Percentiles rank a stretch among this genome's conserved stretches.
These are phyloP conservation scores for Tuber indicum DNA, from an alignment of 495 filamentous ascomycete genomes.

Conservation along the genomic window DNA sequence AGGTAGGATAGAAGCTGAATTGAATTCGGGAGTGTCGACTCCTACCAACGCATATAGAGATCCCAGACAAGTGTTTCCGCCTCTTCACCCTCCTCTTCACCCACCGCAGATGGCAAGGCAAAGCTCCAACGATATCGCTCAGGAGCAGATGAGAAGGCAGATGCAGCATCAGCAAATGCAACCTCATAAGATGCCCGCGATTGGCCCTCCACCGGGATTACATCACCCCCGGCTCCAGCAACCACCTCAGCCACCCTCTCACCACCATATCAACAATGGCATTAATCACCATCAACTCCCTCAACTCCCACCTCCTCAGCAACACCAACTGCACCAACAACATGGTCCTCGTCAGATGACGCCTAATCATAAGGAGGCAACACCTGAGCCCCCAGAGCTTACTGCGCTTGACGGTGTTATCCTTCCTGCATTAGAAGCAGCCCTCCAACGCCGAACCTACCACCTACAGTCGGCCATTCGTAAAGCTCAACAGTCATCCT, in stretches of 20 bases:
- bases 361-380: conserved; percentile 20
- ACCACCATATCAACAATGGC: conserved; percentile 15
- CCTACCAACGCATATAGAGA: conserved; percentile 25
- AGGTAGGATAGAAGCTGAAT: conserved; percentile 30
- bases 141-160: conserved; percentile 39
- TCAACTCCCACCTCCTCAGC: conserved; percentile 17
- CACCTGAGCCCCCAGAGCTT: conserved; percentile 35
- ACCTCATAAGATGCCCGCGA: conserved; percentile 23
- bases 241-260: conserved; percentile 32
- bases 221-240: conserved; percentile 34
- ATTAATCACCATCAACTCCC: conserved; percentile 34
- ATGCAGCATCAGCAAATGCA: conserved; percentile 34
- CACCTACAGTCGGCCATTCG: conserved; percentile 52
- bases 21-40: conserved; percentile 28
- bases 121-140: conserved; percentile 35
- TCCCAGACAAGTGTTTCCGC: conserved; percentile 27
- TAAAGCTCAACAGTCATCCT: conserved; percentile 42
- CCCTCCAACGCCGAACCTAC: conserved; percentile 70
- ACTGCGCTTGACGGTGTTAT: conserved; percentile 72
- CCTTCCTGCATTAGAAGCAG: conserved; percentile 81
- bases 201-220: conserved; percentile 36
- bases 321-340: conserved; percentile 14
- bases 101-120: conserved; percentile 34
- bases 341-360: conserved; percentile 6
- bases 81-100: not conserved